Evolutionary conservation across 1,284 basidiomycete genomes (phyloP).

Genomic region (Erythrobasidium hasegawianum): DNA sequence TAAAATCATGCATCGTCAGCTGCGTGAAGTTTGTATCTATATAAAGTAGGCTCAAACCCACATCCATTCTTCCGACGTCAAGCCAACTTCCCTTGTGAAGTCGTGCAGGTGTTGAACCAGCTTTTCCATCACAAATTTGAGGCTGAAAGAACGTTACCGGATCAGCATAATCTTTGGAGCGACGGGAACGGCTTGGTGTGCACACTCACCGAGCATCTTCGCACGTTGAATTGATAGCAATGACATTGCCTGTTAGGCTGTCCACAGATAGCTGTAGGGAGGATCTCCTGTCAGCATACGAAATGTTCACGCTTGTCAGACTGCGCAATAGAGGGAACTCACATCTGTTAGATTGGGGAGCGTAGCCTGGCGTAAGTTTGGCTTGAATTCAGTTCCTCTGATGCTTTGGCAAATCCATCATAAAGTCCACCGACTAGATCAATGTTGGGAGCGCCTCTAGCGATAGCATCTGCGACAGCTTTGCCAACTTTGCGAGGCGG

Average conservation of each 20-base stretch:
- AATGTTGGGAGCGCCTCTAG: not conserved
- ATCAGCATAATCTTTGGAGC: no score
- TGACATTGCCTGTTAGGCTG: no score
- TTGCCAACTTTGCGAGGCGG: conserved; percentile 6
- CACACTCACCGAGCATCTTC: no score
- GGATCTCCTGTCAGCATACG: no score
- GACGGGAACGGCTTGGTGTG: no score
- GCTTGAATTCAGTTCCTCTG: conserved; percentile 57
- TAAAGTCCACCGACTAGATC: not conserved
- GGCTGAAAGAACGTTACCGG: no score
- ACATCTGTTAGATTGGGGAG: no score
- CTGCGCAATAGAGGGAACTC: no score
- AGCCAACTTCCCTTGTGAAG: conserved; percentile 65
- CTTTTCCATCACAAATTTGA: conserved; percentile 56
- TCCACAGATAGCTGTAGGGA: no score
- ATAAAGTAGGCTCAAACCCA: conserved; percentile 35
- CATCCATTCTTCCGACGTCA: conserved; percentile 84
- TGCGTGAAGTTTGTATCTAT: not conserved
- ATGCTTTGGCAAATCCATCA: conserved; percentile 50
- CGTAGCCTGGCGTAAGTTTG: conserved; percentile 53
- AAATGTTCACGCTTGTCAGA: no score
- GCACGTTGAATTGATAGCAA: no score
- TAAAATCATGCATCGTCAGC: conserved; percentile 50
- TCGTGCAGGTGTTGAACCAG: conserved; percentile 64
- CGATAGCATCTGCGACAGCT: not conserved